Evolutionary conservation across 1,284 basidiomycete species (phyloP), one percentile per base, ranked within the genome.

Genomic region (Naganishia albida): DNA sequence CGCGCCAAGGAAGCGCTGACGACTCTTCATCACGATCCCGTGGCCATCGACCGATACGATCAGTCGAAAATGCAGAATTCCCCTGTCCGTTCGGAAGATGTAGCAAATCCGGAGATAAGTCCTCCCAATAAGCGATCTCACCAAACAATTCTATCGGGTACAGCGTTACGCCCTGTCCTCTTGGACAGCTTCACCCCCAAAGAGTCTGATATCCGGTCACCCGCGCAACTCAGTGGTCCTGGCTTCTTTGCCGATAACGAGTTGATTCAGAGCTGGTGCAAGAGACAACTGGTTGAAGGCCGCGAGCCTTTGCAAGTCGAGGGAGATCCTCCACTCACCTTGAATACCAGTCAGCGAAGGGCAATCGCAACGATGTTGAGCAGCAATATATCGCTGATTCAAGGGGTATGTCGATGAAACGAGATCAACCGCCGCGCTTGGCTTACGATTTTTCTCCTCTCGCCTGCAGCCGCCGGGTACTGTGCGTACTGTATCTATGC

Each of bases 281-380:
- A 77, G 56, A 82, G 90, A 52, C 86, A 91, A 75, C 81, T 83
- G 18, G 78, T 78, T n/a, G 75, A 85, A 56, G 72, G 76, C 1
- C 63, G 70, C 34, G 69, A 71, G 7, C 90, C 91, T 0, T 71
- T 93, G 28, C 78, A 81, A 0, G 78, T 93, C 1, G 88, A 91
- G 64, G 91, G 91, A 7, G 93, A 96, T 77, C 93, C 93, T 0
- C 77, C 82, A 1, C 75, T 95, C 0, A 82, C 82, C 0, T 76
- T 96, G 69, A 96, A 95, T 73, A 73, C 77, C 12, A 88, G 87
- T n/a, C 93, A 97, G 77, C 83, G 85, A 62, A 82, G 85, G 63
- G 93, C 93, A 0, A 86, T 94, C 54, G 93, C 92, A 1, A 84
- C 87, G 80, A 94, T 95, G 89, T 83, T 96, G 50, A 85, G 86